Evolutionary conservation across 2,329 filamentous ascomycete genomes (phyloP).

Genomic region (Penicillium palitans): DNA sequence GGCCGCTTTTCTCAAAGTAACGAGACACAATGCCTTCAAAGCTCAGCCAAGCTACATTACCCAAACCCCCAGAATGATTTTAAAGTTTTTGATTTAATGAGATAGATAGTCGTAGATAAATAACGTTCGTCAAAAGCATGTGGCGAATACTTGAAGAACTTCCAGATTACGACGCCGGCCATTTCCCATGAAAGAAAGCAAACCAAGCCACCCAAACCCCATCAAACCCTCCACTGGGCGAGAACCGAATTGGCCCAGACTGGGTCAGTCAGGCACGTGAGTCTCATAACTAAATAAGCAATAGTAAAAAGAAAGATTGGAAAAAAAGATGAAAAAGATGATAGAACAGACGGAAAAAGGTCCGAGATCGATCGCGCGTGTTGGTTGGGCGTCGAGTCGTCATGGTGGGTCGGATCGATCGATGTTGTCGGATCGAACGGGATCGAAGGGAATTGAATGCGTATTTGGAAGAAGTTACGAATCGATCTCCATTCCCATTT

Average conservation of each 20-base stretch:
- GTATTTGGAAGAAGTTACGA: slow-evolving; percentile 23
- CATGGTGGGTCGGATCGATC: slow-evolving; percentile 8
- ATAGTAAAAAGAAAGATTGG: slow-evolving; percentile 16
- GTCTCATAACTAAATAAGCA: slow-evolving; percentile 20
- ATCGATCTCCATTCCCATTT: slow-evolving; percentile 46
- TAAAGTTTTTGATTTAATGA: background rate
- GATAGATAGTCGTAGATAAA: slow-evolving; percentile 7
- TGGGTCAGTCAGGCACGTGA: slow-evolving; percentile 23
- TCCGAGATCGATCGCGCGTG: slow-evolving; percentile 6
- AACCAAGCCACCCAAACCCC: slow-evolving; percentile 16
- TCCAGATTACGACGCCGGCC: slow-evolving; percentile 10
- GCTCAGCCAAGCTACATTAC: background rate
- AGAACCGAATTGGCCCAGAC: slow-evolving; percentile 20
- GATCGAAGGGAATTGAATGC: background rate
- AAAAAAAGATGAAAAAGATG: background rate
- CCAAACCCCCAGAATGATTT: background rate
- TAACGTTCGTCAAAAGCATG: slow-evolving; percentile 4
- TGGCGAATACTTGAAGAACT: slow-evolving; percentile 1
- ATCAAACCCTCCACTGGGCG: slow-evolving; percentile 15
- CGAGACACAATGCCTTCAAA: background rate
- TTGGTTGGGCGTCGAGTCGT: slow-evolving; percentile 1
- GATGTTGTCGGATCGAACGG: background rate
- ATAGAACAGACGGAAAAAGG: background rate
- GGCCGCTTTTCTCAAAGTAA: background rate
- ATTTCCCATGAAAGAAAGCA: background rate